Base-by-base conservation (phyloP, 208 protist genomes). In the Wallacemonas collosoma region DNA sequence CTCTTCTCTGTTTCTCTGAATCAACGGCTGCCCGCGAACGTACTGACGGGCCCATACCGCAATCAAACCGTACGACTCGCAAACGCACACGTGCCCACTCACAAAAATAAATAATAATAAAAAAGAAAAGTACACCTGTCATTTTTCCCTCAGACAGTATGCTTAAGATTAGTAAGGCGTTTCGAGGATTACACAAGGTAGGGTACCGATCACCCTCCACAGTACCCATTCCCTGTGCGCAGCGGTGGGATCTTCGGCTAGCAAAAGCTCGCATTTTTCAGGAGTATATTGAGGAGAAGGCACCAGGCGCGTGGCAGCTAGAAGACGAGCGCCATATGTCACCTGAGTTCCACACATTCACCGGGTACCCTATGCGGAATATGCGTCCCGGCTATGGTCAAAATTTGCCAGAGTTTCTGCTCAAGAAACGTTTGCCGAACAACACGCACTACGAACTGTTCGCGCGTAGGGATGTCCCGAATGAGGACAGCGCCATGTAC, bases 371-470 rank as follows among this genome's bases (percentile, higher is more conserved):
- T 12, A 94, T 94, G 87, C 83, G 89, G 35, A 83, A 93, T 51
- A 90, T 97, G 86, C 85, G 90, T 6, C 93, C 93, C 5, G 93
- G 93, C 17, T 93, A 95, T 73, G 90, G 90, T 9, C 86, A 93
- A 67, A 93, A 93, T 63, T 61, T 92, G 71, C 90, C 93, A 1
- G 88, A 94, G 26, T 95, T 89, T 56, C 88, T 97, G 26, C 83
- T 97, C 83, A 94, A 97, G 72, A 95, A 93, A 77, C 68, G 89
- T 39, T 71, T 97, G 35, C 93, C 93, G 1, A 95, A 97, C 80
- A 93, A 95, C 83, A 94, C 93, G 7, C 89, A 94, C 67, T 95
- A 95, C 69, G 93, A 97, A 62, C 81, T 97, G 9, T 95, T 95
- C 71, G 89, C 93, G 2, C 88, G 93, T 43, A 78, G 89, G 12